A percentile compares a stretch with the other conserved stretches of the same genome.
These are phyloP conservation scores for Papiliotrema flavescens DNA, from an alignment of 1,284 basidiomycete species.

Conservation along the genomic window DNA sequence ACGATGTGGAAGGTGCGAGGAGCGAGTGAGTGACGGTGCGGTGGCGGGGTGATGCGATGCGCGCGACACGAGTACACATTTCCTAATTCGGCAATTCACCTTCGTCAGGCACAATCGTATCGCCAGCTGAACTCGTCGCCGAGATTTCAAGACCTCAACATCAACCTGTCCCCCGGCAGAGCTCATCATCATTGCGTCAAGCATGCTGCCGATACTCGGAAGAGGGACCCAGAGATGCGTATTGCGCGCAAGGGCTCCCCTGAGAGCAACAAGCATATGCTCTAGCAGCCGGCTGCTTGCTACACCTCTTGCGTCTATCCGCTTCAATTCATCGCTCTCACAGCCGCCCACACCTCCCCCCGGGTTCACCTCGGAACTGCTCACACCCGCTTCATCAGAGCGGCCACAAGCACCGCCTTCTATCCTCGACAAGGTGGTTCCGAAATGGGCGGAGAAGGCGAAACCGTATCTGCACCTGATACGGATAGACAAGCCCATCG, in stretches of 20 bases:
- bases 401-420: conserved; percentile 9
- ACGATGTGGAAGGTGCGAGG: no score
- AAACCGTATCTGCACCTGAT: conserved; percentile 80
- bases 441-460: conserved; percentile 27
- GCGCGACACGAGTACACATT: no score
- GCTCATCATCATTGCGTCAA: not conserved
- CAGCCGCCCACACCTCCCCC: conserved; percentile 1
- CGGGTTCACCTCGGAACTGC: conserved; percentile 7
- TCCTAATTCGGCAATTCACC: no score
- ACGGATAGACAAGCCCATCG: conserved; percentile 92
- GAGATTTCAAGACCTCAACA: not conserved
- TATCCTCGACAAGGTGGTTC: conserved; percentile 31
- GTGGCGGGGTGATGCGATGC: no score
- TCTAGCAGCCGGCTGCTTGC: not conserved
- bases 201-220: not conserved
- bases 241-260: no score
- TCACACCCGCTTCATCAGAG: conserved; percentile 5
- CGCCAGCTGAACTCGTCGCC: no score
- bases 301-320: not conserved
- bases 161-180: not conserved
- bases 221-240: not conserved
- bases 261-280: not conserved
- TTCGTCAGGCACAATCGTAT: no score
- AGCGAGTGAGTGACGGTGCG: no score
- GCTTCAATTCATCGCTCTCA: not conserved